Evolutionary conservation across 2,329 filamentous ascomycete species (phyloP), one percentile per base, ranked within the genome.

Genomic region (Myriosclerotinia curreyana): DNA sequence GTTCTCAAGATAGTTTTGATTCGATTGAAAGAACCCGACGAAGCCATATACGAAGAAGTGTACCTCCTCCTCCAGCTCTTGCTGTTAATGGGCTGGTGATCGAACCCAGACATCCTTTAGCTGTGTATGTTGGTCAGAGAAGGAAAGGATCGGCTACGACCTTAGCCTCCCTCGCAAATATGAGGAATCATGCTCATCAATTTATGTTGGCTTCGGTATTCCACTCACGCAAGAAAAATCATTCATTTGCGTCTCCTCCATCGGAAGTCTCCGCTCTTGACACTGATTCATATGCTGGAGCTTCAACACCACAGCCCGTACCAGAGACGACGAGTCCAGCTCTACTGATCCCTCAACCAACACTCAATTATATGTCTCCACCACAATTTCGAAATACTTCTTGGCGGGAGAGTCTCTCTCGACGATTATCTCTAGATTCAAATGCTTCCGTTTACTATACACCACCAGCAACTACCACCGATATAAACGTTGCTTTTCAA

Each of bases 121-220:
- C 64, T 42, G 56, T 52, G 22, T 63, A 50, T 59, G 65, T 54
- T 34, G n/a, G 34, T 17, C 62, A 65, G 11, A 64, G 36, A 22
- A 61, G 65, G 31, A 70, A 67, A 53, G 59, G 50, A 38, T 71
- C 69, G 2, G 25, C 64, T 31, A 66, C 70, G 20, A 70, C 67
- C 31, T 46, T 67, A 11, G 56, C 64, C 15, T 69, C 71, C 5
- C 64, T 65, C 31, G 48, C 59, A 31, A 65, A 60, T 11, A 56
- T 65, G 31, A 52, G 56, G 36, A 60, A 65, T 25, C 67, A 68
- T 5, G 65, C 68, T 34, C 71, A 73, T 59, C 68, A 69, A 8
- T 74, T 74, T 49, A 74, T 73, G 65, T 72, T 67, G 70, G 54
- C 67, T 25, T 71, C 70, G 60, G 42, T 63, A 17, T 68, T 74